phyloP scores from a whole-genome alignment of 441 rosid genomes.

The Pelargonium citronellum region DNA sequence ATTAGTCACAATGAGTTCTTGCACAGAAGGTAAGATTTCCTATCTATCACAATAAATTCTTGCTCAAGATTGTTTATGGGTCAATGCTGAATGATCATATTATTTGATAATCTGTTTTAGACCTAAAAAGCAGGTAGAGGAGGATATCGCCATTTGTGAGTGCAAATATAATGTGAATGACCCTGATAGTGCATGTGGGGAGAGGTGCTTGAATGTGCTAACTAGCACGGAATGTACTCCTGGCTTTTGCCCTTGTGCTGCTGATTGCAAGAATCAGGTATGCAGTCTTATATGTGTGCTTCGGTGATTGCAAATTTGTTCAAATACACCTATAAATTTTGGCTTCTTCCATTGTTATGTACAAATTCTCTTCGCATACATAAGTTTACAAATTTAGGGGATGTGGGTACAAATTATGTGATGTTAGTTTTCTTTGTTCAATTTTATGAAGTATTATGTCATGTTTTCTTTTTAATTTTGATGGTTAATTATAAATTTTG shows the following conservation, averaged over 20 bases:
- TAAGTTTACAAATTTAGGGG: not conserved
- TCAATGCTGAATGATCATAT: not conserved
- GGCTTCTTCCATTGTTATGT: constrained; percentile 1
- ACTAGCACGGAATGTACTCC: constrained; percentile 88
- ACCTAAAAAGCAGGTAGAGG: constrained; percentile 82
- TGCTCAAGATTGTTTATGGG: not conserved
- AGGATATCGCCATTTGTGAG: constrained; percentile 75
- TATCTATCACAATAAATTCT: not conserved
- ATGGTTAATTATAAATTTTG: too few relatives aligned
- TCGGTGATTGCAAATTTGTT: too few relatives aligned
- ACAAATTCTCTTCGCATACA: too few relatives aligned
- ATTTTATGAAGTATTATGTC: too few relatives aligned
- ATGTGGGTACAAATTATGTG: too few relatives aligned
- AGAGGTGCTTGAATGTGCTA: constrained; percentile 74
- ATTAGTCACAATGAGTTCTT: constrained; percentile 20
- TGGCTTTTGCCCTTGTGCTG: constrained; percentile 70
- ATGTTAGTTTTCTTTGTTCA: too few relatives aligned
- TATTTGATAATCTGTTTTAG: constrained; percentile 24
- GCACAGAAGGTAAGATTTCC: constrained; percentile 15
- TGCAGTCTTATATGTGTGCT: too few relatives aligned
- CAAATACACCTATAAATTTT: not conserved
- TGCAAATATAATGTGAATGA: constrained; percentile 65
- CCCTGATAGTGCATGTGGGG: constrained; percentile 77
- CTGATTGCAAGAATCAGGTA: constrained; percentile 85
- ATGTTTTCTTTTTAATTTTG: too few relatives aligned